phyloP scores from a whole-genome alignment of 306 rosid species.

The Cyamopsis tetragonoloba region DNA sequence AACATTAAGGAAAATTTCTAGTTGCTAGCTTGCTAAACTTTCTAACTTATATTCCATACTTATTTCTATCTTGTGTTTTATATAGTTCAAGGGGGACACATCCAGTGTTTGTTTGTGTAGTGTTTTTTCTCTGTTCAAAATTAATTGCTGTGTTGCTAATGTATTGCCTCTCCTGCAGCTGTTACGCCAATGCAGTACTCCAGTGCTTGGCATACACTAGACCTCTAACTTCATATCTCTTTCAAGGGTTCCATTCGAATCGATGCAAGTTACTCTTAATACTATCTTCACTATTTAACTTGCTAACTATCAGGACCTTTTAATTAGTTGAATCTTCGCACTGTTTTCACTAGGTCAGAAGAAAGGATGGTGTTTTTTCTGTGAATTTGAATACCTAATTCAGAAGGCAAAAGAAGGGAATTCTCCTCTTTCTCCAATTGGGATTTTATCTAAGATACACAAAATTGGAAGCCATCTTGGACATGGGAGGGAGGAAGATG shows the following conservation, averaged over 20 bases:
- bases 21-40: conserved; percentile 14
- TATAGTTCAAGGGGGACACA: conserved; percentile 3
- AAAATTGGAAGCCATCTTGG: conserved; percentile 80
- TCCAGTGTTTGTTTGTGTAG: conserved; percentile 9
- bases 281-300: conserved; percentile 16
- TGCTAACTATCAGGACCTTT: conserved; percentile 5
- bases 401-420: conserved; percentile 67
- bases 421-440: conserved; percentile 69
- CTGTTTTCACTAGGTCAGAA: conserved; percentile 50
- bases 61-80: conserved; percentile 8
- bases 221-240: conserved; percentile 61
- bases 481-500: conserved; percentile 80
- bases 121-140: not conserved
- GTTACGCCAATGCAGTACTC: conserved; percentile 85
- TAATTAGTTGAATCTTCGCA: conserved; percentile 26
- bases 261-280: conserved; percentile 50
- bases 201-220: conserved; percentile 77
- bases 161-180: conserved; percentile 44
- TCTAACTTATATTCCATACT: not conserved
- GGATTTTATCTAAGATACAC: conserved; percentile 71
- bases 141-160: conserved; percentile 27
- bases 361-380: conserved; percentile 81
- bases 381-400: conserved; percentile 72
- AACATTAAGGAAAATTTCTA: not conserved
- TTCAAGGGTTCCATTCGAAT: conserved; percentile 66